Evolutionary conservation across 306 rosid genomes (phyloP), one percentile per base, ranked within the genome.

Genomic region (Castanospermum australe): DNA sequence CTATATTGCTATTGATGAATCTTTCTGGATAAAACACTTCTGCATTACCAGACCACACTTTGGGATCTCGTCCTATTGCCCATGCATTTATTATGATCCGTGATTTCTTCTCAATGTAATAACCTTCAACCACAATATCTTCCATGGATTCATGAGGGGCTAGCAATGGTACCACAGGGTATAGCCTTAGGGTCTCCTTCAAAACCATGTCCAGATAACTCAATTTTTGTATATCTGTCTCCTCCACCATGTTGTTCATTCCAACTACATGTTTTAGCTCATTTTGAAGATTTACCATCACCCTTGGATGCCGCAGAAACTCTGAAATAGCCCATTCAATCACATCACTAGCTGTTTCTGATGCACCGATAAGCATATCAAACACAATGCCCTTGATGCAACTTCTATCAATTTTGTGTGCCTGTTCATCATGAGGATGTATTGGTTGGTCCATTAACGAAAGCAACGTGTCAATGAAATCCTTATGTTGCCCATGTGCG

Each of bases 241-340:
- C 89, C 2, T 88, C 80, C 13, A 88, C 86, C 84, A 67, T 44
- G 5, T 56, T 71, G 21, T 61, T 55, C 30, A 17, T 36, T 6
- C 92, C 89, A 3, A 86, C 63, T 15, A 78, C 86, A 45, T 0
- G 4, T 5, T 28, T 12, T 9, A 88, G 28, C 77, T 86, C 83
- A 0, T 79, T 15, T 61, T 88, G 88, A 33, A 81, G 69, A 1
- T 20, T 61, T 20, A 17, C 44, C 84, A 82, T 83, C 4, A 60
- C 77, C 6, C 20, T 59, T 2, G 88, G 89, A 35, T 86, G 81
- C 25, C 51, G 30, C 0, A 86, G 6, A 1, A 88, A 81, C 24
- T 86, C 85, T 0, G 92, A 75, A 7, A 88, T 9, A 11, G 39
- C 75, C 92, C 92, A 88, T 6, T 65, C 69, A 0, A 84, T 67